phyloP scores from a whole-genome alignment of 164 flowering plant species.

The Litsea cubeba region DNA sequence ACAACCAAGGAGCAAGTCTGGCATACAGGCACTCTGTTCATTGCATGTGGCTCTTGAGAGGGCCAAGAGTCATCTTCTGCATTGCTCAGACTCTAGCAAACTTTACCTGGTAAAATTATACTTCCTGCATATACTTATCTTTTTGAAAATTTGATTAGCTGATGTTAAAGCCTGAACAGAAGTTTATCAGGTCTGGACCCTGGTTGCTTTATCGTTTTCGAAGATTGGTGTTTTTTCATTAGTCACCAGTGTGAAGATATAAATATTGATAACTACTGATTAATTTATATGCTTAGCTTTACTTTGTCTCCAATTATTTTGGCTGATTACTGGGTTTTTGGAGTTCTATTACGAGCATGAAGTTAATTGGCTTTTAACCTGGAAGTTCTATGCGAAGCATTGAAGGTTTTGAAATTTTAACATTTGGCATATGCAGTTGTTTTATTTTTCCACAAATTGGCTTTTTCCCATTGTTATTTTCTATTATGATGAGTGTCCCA shows the following conservation, averaged over 20 bases:
- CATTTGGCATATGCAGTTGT: not conserved
- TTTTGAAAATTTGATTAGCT: not conserved
- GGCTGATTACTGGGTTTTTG: not conserved
- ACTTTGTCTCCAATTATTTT: not conserved
- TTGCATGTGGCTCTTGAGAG: conserved; percentile 91
- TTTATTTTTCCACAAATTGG: too few relatives aligned
- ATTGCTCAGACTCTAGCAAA: conserved; percentile 91
- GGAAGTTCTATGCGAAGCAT: too few relatives aligned
- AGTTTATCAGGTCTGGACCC: too few relatives aligned
- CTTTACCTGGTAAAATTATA: conserved; percentile 74
- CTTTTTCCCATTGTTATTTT: too few relatives aligned
- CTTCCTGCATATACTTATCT: not conserved
- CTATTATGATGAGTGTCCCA: too few relatives aligned
- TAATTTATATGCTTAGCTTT: not conserved
- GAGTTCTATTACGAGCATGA: not conserved
- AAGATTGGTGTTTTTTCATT: not conserved
- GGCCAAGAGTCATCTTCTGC: conserved; percentile 81
- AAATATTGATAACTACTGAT: not conserved
- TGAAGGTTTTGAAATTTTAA: not conserved
- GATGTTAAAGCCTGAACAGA: not conserved
- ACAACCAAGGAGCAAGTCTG: conserved; percentile 89
- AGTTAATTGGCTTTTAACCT: too few relatives aligned
- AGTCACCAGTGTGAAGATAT: not conserved
- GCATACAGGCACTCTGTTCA: conserved; percentile 93
- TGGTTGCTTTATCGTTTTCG: too few relatives aligned